Evolutionary conservation across 176 grass and related monocot genomes (phyloP).

Genomic region (Oryza longistaminata): DNA sequence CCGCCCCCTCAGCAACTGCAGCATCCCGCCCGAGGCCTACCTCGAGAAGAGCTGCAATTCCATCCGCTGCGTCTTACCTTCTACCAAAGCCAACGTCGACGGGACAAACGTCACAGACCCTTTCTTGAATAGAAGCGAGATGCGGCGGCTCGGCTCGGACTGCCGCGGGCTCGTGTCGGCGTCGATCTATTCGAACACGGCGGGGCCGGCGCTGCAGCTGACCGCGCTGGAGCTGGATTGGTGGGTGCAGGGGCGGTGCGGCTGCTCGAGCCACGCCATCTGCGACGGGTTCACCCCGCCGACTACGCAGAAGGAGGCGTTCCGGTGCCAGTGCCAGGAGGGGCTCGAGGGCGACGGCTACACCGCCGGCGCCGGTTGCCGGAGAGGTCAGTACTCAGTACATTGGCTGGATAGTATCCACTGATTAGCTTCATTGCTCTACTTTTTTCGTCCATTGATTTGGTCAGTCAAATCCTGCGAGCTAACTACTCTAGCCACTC

Average conservation of each 20-base stretch:
- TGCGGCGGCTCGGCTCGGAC: not conserved
- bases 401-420: not conserved
- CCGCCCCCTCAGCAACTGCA: slow-evolving; percentile 31
- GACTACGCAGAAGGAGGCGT: not conserved
- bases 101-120: no score
- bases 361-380: slow-evolving; percentile 43
- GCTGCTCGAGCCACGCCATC: slow-evolving; percentile 13
- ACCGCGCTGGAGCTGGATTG: slow-evolving; percentile 40
- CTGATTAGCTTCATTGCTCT: not conserved
- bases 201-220: slow-evolving; percentile 33
- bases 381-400: slow-evolving; percentile 41
- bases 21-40: not conserved
- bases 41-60: not conserved
- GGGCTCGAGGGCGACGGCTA: slow-evolving; percentile 61
- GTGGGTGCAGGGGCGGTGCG: slow-evolving; percentile 49
- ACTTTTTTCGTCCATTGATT: slow-evolving; percentile 17
- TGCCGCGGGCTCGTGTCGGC: slow-evolving; percentile 38
- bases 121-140: not conserved
- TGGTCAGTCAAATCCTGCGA: slow-evolving; percentile 39
- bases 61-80: slow-evolving; percentile 31
- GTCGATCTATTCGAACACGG: not conserved
- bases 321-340: slow-evolving; percentile 42
- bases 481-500: slow-evolving; percentile 13
- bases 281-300: slow-evolving; percentile 31
- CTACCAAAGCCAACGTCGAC: not conserved